Evolutionary conservation across 2,329 filamentous ascomycete genomes (phyloP).

Genomic region (Trichoderma harzianum): DNA sequence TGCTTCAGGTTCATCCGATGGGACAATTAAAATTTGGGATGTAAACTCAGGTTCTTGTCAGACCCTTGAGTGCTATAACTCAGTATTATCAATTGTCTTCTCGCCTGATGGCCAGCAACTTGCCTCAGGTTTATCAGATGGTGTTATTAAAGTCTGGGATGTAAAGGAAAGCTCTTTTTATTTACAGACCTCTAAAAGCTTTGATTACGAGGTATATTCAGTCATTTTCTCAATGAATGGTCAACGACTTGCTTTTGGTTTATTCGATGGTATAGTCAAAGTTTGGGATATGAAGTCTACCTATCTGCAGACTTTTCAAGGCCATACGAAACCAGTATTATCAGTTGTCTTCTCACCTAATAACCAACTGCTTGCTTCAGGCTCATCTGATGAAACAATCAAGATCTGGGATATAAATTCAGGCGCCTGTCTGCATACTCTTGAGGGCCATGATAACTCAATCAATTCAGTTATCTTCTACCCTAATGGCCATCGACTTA

Average conservation of each 20-base stretch:
- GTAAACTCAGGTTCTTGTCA: not conserved
- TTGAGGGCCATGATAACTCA: slow-evolving; percentile 2
- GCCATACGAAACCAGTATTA: not conserved
- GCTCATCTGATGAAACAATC: not conserved
- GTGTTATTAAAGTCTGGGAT: not conserved
- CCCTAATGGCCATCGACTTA: not conserved
- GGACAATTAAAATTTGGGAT: slow-evolving; percentile 4
- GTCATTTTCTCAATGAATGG: not conserved
- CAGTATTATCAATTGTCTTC: not conserved
- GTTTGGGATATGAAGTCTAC: not conserved
- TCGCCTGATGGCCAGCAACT: not conserved
- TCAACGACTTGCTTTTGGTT: not conserved
- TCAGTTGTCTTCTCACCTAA: not conserved
- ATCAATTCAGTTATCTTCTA: slow-evolving; percentile 10
- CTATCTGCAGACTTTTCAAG: not conserved
- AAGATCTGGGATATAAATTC: not conserved
- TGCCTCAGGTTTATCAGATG: not conserved
- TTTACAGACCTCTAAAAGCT: not conserved
- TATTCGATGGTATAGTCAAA: not conserved
- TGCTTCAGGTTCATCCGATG: not conserved
- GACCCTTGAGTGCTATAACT: slow-evolving; percentile 15
- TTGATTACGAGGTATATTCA: not conserved
- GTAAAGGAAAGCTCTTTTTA: not conserved
- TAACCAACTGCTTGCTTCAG: not conserved
- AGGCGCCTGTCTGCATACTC: not conserved